phyloP scores from a whole-genome alignment of 129 eudicot species.

The Solidago caesia region DNA sequence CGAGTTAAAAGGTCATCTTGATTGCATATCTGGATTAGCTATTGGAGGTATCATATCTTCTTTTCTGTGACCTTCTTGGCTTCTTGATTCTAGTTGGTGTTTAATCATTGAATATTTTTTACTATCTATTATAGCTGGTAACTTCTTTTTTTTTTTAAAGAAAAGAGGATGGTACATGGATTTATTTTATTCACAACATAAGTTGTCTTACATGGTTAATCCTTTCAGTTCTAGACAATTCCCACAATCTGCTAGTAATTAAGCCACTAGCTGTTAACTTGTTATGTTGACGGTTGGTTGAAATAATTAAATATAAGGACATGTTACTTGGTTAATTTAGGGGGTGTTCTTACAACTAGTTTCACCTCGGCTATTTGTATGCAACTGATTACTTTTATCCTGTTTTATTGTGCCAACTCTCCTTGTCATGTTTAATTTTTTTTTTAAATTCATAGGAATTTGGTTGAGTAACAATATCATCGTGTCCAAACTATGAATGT shows the following conservation, averaged over 20 bases:
- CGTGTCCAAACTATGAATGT: neutral
- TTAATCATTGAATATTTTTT: neutral
- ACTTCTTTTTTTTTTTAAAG: too few species aligned
- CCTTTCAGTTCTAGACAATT: too few species aligned
- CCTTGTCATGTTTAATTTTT: neutral
- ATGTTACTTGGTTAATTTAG: conserved; percentile 1
- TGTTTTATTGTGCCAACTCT: neutral
- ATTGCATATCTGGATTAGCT: conserved; percentile 69
- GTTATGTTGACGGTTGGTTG: neutral
- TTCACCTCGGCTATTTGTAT: neutral
- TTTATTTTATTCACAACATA: too few species aligned
- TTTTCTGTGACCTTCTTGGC: conserved; percentile 11
- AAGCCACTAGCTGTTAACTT: neutral
- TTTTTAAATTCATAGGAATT: neutral
- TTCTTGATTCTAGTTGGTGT: neutral
- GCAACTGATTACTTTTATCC: neutral
- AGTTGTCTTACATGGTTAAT: too few species aligned
- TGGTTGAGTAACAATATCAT: too few species aligned
- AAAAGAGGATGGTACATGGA: too few species aligned
- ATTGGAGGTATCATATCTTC: conserved; percentile 60
- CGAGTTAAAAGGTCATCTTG: conserved; percentile 73
- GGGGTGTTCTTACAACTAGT: neutral
- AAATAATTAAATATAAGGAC: neutral
- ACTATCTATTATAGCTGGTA: neutral
- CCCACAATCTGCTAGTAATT: too few species aligned